phyloP scores from a whole-genome alignment of 2,329 filamentous ascomycete genomes.

The Alternaria triticimaculans region DNA sequence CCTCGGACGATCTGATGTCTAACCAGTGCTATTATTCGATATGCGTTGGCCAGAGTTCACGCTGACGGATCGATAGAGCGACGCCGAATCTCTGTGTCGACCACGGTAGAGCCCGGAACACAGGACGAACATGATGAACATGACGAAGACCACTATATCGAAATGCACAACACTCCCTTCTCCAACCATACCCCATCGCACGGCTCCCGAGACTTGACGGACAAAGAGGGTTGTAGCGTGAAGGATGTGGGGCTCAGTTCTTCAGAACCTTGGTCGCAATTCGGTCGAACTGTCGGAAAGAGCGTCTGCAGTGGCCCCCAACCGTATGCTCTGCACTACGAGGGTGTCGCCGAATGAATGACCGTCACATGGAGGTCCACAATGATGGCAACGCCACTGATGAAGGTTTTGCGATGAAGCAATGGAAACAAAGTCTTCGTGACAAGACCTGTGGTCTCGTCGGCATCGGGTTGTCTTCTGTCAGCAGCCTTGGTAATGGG shows the following conservation, averaged over 20 bases:
- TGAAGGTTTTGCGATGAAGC: not conserved
- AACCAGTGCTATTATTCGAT: no score
- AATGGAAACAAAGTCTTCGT: not conserved
- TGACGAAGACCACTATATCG: not conserved
- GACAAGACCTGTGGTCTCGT: not conserved
- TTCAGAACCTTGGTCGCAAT: not conserved
- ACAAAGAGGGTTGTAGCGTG: not conserved
- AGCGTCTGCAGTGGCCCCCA: not conserved
- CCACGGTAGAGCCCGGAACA: not conserved
- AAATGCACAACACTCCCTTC: not conserved
- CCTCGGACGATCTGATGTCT: no score
- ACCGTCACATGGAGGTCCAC: not conserved
- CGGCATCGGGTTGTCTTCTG: not conserved
- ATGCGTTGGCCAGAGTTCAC: not conserved
- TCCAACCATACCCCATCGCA: not conserved
- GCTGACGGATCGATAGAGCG: not conserved
- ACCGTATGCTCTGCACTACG: not conserved
- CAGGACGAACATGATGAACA: not conserved
- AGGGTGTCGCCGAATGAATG: not conserved
- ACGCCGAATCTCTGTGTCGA: not conserved
- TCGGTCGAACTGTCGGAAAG: not conserved
- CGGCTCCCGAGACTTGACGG: not conserved
- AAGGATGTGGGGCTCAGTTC: not conserved
- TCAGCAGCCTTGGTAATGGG: not conserved
- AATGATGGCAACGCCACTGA: not conserved